Conservation (phyloP, 306 rosid genomes). For the Lagenaria siceraria region DNA sequence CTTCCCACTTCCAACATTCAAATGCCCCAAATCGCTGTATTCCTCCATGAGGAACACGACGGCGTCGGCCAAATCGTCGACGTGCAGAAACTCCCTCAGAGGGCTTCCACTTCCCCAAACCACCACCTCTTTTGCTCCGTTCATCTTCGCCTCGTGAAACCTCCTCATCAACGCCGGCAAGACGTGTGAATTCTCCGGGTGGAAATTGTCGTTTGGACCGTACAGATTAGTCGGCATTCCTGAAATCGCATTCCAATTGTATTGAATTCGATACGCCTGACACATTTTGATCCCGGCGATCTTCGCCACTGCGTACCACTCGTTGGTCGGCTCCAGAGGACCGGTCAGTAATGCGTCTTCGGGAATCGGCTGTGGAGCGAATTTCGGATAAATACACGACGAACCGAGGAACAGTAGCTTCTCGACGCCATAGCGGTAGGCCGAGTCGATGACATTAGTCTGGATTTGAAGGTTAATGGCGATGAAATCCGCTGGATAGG, state of each 20-base stretch:
- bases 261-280: constrained; percentile 77
- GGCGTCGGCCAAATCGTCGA: constrained; percentile 75
- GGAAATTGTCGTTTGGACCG: constrained; percentile 77
- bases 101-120: constrained; percentile 98
- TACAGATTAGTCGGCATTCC: constrained; percentile 96
- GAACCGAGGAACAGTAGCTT: constrained; percentile 83
- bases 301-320: constrained; percentile 96
- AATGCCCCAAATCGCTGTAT: constrained; percentile 68
- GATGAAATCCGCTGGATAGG: constrained; percentile 90
- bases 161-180: constrained; percentile 87
- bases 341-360: constrained; percentile 75
- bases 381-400: constrained; percentile 89
- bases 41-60: constrained; percentile 65
- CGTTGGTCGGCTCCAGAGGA: constrained; percentile 88
- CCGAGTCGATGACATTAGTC: constrained; percentile 67
- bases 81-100: constrained; percentile 85
- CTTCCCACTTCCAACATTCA: constrained; percentile 85
- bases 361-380: constrained; percentile 89
- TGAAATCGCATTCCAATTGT: constrained; percentile 77
- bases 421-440: constrained; percentile 53
- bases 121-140: constrained; percentile 65
- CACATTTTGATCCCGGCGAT: constrained; percentile 96
- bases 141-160: constrained; percentile 87
- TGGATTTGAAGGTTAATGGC: constrained; percentile 84
- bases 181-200: constrained; percentile 88